Percentiles rank a stretch among this genome's conserved stretches.
These are phyloP conservation scores for Pyrenochaeta sp. DNA, from an alignment of 2,329 filamentous ascomycete species.

Conservation along the genomic window DNA sequence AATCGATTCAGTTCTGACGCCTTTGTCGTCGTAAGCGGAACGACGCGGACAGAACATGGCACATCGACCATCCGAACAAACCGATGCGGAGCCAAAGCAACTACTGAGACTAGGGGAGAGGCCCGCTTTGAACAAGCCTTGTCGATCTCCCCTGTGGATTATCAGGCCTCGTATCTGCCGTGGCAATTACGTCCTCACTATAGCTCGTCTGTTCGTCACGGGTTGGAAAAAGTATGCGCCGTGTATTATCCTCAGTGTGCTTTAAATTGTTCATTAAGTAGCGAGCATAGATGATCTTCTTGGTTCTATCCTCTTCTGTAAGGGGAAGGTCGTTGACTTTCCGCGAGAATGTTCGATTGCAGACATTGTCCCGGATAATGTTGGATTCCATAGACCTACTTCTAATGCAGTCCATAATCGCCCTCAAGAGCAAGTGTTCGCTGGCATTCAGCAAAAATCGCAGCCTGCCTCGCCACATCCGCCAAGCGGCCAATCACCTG, in stretches of 20 bases:
- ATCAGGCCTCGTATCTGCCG: background rate
- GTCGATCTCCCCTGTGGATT: background rate
- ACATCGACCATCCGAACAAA: background rate
- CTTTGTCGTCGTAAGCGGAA: background rate
- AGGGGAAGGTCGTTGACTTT: no score
- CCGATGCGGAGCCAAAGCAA: constrained; percentile 3
- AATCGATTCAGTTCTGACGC: no score
- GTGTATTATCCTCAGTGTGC: no score
- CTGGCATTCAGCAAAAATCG: constrained; percentile 65
- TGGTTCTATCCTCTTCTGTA: no score
- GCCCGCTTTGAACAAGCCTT: constrained; percentile 4
- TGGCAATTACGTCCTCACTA: no score
- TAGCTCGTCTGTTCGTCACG: no score
- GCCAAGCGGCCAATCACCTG: constrained; percentile 62
- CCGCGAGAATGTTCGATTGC: no score
- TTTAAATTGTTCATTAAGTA: no score
- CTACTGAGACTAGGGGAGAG: constrained; percentile 8
- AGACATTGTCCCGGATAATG: no score
- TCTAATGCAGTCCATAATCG: constrained; percentile 39
- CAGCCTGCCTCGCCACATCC: constrained; percentile 68
- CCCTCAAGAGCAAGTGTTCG: constrained; percentile 48
- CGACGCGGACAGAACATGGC: background rate
- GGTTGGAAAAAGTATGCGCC: no score
- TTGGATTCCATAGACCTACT: background rate
- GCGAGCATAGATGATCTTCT: no score